Conservation (phyloP, 1,139 yeast genomes). For the Tardiomyces depauwii region DNA sequence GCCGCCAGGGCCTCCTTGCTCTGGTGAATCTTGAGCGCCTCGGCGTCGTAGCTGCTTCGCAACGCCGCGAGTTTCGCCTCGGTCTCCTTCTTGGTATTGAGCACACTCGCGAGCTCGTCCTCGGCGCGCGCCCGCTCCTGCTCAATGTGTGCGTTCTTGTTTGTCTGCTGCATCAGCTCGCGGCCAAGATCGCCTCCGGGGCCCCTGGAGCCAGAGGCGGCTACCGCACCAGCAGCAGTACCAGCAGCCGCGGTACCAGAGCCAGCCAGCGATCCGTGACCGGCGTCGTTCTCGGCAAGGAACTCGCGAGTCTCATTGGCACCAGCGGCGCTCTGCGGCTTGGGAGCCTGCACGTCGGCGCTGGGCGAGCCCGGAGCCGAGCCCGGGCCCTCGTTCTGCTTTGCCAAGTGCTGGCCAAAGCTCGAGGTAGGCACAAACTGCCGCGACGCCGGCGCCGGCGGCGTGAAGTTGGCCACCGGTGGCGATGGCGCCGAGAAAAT, state of each 20-base stretch:
- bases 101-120: conserved; percentile 57
- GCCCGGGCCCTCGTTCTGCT: conserved; percentile 16
- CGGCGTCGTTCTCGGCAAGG: conserved; percentile 1
- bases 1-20: conserved; percentile 50
- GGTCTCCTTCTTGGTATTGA: conserved; percentile 56
- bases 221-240: neutral
- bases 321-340: conserved; percentile 1
- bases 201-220: conserved; percentile 61
- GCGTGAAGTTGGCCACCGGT: conserved; percentile 16
- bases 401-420: conserved; percentile 52
- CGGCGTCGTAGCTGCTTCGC: conserved; percentile 65
- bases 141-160: conserved; percentile 60
- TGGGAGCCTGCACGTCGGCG: conserved; percentile 2
- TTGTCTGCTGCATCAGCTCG: conserved; percentile 67
- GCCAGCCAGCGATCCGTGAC: neutral
- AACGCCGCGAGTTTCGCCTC: conserved; percentile 57
- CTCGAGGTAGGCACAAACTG: conserved; percentile 50
- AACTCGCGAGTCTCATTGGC: neutral
- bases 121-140: conserved; percentile 68
- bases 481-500: conserved; percentile 30
- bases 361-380: conserved; percentile 7
- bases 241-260: neutral
- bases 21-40: conserved; percentile 50
- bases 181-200: conserved; percentile 69
- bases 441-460: conserved; percentile 30